Percentiles rank a stretch among this genome's conserved stretches.
Conservation (phyloP, 2,329 filamentous ascomycete genomes). For the Colletotrichum navitas region DNA sequence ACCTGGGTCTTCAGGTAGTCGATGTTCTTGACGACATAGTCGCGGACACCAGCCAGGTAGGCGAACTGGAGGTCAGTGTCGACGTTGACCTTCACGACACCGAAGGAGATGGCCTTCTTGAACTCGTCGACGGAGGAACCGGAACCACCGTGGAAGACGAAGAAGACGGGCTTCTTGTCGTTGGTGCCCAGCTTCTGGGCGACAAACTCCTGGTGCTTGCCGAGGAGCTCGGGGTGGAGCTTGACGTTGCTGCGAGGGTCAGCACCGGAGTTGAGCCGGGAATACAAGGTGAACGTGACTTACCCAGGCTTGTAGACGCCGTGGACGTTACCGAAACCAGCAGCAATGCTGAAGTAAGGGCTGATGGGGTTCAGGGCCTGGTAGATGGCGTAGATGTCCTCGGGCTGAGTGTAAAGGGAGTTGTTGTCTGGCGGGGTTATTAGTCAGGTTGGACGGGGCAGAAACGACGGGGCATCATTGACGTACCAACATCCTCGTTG, state of each 20-base stretch:
- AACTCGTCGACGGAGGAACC: conserved; percentile 93
- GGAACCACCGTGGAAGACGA: conserved; percentile 99
- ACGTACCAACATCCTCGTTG: conserved; percentile 82
- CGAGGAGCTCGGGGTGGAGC: conserved; percentile 94
- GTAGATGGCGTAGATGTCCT: conserved; percentile 95
- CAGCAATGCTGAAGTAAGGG: conserved; percentile 97
- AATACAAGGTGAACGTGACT: neutral
- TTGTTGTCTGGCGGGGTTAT: conserved; percentile 76
- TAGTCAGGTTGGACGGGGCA: neutral
- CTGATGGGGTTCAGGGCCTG: conserved; percentile 87
- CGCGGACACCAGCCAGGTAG: conserved; percentile 91
- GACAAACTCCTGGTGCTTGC: conserved; percentile 96
- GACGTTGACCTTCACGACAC: conserved; percentile 99
- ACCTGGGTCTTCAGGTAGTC: conserved; percentile 88
- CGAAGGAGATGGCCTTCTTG: conserved; percentile 87
- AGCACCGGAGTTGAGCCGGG: conserved; percentile 19
- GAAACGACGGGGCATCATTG: neutral
- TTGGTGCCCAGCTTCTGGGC: conserved; percentile 79
- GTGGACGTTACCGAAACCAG: conserved; percentile 98
- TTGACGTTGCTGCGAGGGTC: conserved; percentile 76
- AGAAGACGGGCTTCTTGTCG: conserved; percentile 94
- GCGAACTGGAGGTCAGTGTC: conserved; percentile 98
- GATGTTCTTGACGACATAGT: conserved; percentile 95
- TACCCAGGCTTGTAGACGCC: conserved; percentile 95
- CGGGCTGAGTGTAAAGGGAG: conserved; percentile 96